Conservation (phyloP, 306 rosid genomes). For the Castanea mollissima region DNA sequence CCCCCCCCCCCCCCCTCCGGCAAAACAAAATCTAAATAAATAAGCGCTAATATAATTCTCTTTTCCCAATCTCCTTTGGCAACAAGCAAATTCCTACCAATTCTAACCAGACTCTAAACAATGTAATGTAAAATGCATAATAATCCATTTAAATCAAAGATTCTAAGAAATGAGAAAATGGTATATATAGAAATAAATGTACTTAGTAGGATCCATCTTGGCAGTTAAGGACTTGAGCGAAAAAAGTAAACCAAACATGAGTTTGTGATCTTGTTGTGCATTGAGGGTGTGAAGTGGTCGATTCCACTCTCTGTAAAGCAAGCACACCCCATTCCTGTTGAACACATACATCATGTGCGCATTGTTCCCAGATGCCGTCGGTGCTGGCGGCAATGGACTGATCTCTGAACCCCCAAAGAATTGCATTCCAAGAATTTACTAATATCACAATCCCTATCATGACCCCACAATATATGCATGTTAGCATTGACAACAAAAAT, state of each 20-base stretch:
- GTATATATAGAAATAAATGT: neutral
- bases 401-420: constrained; percentile 94
- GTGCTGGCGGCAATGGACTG: constrained; percentile 91
- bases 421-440: constrained; percentile 54
- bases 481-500: neutral
- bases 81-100: neutral
- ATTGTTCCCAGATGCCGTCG: constrained; percentile 81
- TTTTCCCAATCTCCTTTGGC: neutral
- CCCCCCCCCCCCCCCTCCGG: no score
- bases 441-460: neutral
- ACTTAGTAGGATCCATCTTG: constrained; percentile 89
- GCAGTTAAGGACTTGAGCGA: constrained; percentile 93
- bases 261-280: constrained; percentile 91
- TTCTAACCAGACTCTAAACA: neutral
- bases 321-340: constrained; percentile 85
- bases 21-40: no score
- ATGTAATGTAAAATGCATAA: neutral
- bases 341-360: constrained; percentile 92
- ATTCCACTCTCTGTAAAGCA: constrained; percentile 93
- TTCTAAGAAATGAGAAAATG: neutral
- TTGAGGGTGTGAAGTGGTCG: constrained; percentile 83
- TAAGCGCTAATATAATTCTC: neutral
- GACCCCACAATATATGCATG: no score
- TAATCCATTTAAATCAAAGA: neutral
- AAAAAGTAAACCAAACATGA: constrained; percentile 94